Evolutionary conservation across 2,329 filamentous ascomycete species (phyloP).

Genomic region (Aspergillus ustus): DNA sequence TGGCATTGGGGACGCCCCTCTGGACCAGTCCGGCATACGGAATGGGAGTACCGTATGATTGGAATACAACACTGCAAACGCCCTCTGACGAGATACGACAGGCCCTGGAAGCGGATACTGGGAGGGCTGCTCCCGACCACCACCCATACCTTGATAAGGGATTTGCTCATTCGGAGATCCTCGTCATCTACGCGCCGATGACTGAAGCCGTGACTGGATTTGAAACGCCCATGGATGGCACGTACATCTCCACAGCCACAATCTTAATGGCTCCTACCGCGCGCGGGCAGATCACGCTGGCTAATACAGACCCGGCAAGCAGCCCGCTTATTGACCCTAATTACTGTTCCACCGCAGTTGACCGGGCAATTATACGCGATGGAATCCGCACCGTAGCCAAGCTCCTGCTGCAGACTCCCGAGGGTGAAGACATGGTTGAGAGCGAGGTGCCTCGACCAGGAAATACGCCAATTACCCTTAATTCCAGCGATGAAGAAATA

Average conservation of each 20-base stretch:
- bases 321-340: conserved; percentile 35
- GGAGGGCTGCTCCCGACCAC: neutral
- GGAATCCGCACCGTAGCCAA: conserved; percentile 23
- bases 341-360: conserved; percentile 34
- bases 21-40: conserved; percentile 44
- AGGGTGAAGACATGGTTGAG: conserved; percentile 22
- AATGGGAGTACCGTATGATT: conserved; percentile 44
- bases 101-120: neutral
- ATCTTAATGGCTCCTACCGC: conserved; percentile 28
- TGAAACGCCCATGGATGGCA: conserved; percentile 27
- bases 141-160: conserved; percentile 5
- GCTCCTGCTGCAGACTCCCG: conserved; percentile 14
- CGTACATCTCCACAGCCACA: conserved; percentile 27
- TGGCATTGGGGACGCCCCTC: conserved; percentile 27
- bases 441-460: conserved; percentile 21
- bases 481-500: conserved; percentile 13
- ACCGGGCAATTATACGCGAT: conserved; percentile 24
- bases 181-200: conserved; percentile 31
- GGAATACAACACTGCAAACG: conserved; percentile 31
- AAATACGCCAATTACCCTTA: neutral
- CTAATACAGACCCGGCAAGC: conserved; percentile 18
- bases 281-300: conserved; percentile 24
- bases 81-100: neutral
- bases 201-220: conserved; percentile 16
- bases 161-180: conserved; percentile 18